Base-by-base conservation (phyloP, 257 asterid species). In the Cruciata laevipes region DNA sequence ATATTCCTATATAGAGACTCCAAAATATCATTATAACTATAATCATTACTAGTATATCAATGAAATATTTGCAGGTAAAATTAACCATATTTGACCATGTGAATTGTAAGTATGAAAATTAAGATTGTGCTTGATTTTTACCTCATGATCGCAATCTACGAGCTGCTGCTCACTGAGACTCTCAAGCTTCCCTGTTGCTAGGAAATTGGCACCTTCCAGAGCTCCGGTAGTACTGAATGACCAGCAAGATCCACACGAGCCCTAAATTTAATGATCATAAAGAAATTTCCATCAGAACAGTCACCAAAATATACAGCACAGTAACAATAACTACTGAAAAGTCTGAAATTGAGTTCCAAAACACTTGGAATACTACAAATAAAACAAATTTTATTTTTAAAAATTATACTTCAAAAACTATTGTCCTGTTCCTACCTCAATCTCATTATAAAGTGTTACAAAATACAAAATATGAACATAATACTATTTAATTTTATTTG, bases 81-180 rank as follows among this genome's bases (percentile, higher is more conserved):
- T 38, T 7, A 38, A 13, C 44, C 6, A 38, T 6, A 3, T 37
- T 37, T 37, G 42, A 37, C 9, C 42, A 37, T 37, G 13, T 7
- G 13, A 9, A 37, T 11, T 37, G 42, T 37, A 37, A 37, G 1
- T 7, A 13, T 37, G 42, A 37, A 37, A 37, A 37, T 37, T n/a
- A n/a, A n/a, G n/a, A n/a, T n/a, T n/a, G n/a, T n/a, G n/a, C n/a
- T n/a, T n/a, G n/a, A n/a, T 32, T 35, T 30, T 33, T 63, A 86
- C 97, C 97, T 86, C 95, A 38, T 91, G 97, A 67, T 91, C 97
- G 73, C 97, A 91, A 65, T 91, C 96, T 53, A 91, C 96, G 67
- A 88, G 93, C 81, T 91, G 97, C 67, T 90, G 97, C 84, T 90
- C 96, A 71, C 96, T 88, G 69, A 91, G 95, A 81, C 88, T 88